Percentiles rank a stretch among this genome's conserved stretches.
Conservation (phyloP, 371 early-diverging fungal genomes). For the Mucor lusitanicus region DNA sequence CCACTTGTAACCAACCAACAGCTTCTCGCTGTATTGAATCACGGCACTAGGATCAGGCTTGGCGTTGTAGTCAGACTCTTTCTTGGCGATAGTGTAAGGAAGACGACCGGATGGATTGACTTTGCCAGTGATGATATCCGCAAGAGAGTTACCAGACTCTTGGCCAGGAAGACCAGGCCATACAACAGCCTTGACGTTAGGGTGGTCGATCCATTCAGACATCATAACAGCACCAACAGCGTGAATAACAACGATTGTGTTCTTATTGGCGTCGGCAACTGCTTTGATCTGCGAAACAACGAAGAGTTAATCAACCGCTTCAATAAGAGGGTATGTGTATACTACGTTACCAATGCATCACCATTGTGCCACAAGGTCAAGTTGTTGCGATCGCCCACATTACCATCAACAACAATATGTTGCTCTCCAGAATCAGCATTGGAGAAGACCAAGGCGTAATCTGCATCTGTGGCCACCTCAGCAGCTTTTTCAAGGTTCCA, state of each 20-base stretch:
- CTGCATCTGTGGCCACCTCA: constrained; percentile 40
- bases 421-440: constrained; percentile 64
- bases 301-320: too few species aligned
- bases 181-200: constrained; percentile 58
- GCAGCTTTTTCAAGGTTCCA: constrained; percentile 38
- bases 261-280: constrained; percentile 55
- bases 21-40: constrained; percentile 53
- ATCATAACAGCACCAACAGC: constrained; percentile 58
- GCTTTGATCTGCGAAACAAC: constrained; percentile 40
- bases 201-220: constrained; percentile 57
- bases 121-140: constrained; percentile 61
- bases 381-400: constrained; percentile 61
- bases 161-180: constrained; percentile 58
- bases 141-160: constrained; percentile 64
- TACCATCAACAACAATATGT: constrained; percentile 37
- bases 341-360: constrained; percentile 47
- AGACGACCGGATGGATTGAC: constrained; percentile 64
- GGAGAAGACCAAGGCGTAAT: constrained; percentile 61
- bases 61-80: constrained; percentile 40
- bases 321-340: neutral
- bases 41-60: neutral
- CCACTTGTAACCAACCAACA: constrained; percentile 59
- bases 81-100: constrained; percentile 58
- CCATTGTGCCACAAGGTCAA: constrained; percentile 62
- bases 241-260: constrained; percentile 63